Percentiles rank a stretch among this genome's conserved stretches.
phyloP scores from a whole-genome alignment of 1,284 basidiomycete species.

The Apiotrichum mycotoxinovorans region DNA sequence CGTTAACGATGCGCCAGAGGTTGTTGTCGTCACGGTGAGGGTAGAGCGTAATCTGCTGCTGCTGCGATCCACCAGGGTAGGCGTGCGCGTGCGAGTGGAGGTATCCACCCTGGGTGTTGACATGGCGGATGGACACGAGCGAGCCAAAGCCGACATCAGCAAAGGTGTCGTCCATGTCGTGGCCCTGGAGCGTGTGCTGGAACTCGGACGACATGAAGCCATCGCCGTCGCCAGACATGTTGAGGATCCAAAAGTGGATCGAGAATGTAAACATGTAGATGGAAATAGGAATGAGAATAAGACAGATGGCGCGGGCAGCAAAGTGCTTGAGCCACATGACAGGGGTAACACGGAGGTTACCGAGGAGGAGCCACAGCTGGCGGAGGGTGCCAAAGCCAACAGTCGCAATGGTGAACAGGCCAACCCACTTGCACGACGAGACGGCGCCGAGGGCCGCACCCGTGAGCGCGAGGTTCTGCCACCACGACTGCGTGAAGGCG shows the following conservation, averaged over 20 bases:
- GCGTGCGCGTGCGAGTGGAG: conserved; percentile 89
- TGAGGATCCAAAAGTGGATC: conserved; percentile 86
- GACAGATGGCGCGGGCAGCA: conserved; percentile 77
- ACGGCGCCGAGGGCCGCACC: conserved; percentile 89
- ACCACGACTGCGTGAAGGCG: conserved; percentile 82
- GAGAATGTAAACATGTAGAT: conserved; percentile 97
- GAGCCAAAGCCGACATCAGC: conserved; percentile 91
- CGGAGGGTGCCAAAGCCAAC: conserved; percentile 78
- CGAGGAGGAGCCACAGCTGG: conserved; percentile 87
- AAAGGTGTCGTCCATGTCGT: conserved; percentile 86
- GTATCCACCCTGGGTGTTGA: conserved; percentile 96
- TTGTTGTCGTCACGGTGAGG: conserved; percentile 94
- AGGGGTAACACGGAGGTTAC: conserved; percentile 77
- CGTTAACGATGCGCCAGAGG: conserved; percentile 76
- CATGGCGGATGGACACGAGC: conserved; percentile 74
- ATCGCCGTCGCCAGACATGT: conserved; percentile 90
- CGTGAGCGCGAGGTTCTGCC: conserved; percentile 84
- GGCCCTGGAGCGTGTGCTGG: conserved; percentile 90
- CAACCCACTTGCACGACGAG: conserved; percentile 96
- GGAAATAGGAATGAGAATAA: conserved; percentile 75
- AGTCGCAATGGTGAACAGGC: conserved; percentile 96
- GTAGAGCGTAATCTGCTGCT: conserved; percentile 93
- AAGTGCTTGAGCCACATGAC: conserved; percentile 78
- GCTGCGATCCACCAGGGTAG: conserved; percentile 82
- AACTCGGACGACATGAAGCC: conserved; percentile 99